These are phyloP conservation scores for Cladosporium cucumerinum DNA, from an alignment of 2,329 filamentous ascomycete species.

Conservation along the genomic window DNA sequence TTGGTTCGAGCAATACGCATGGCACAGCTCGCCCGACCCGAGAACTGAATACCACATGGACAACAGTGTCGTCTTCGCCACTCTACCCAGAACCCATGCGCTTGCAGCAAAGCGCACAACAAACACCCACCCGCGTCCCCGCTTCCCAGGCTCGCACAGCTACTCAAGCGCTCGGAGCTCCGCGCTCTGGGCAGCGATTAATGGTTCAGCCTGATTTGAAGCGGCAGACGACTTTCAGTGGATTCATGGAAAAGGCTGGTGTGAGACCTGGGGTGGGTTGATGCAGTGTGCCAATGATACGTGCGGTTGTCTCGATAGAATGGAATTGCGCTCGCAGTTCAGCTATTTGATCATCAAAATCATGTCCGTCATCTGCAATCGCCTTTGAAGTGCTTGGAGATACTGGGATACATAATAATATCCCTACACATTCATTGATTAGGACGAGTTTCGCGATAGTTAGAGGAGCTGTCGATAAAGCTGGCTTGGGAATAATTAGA, in stretches of 20 bases:
- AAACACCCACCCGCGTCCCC: constrained; percentile 10
- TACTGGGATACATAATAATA: background rate
- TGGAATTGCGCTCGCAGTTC: background rate
- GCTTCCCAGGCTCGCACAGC: constrained; percentile 11
- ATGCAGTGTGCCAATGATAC: background rate
- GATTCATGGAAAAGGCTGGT: constrained; percentile 42
- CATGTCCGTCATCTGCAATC: background rate
- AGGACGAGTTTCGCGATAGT: background rate
- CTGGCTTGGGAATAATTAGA: background rate
- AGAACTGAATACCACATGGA: background rate
- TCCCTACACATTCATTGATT: background rate
- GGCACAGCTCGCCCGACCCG: background rate
- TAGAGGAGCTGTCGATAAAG: background rate
- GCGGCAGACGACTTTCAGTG: constrained; percentile 39
- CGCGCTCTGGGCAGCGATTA: constrained; percentile 17
- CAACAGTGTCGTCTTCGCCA: constrained; percentile 13
- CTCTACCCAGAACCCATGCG: constrained; percentile 8
- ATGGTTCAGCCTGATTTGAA: constrained; percentile 9
- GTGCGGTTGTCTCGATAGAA: background rate
- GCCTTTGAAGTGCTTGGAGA: background rate
- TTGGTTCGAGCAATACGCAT: background rate
- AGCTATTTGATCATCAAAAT: background rate
- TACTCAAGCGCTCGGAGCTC: constrained; percentile 19
- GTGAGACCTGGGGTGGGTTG: constrained; percentile 17
- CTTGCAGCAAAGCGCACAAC: background rate